Conservation (phyloP, 345 rosid species). For the Populus alba region DNA sequence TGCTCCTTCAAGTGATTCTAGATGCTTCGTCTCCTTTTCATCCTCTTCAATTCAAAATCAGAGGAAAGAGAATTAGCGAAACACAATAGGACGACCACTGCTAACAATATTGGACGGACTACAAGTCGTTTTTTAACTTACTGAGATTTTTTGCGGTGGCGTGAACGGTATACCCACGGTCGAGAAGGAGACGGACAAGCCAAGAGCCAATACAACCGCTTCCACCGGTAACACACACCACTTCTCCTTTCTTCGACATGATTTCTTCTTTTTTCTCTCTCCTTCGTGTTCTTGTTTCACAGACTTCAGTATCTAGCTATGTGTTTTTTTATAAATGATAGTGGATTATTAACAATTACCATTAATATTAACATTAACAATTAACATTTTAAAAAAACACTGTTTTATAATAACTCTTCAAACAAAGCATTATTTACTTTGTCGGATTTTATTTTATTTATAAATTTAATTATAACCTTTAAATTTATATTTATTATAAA, state of each 20-base stretch:
- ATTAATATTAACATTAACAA: too few relatives aligned
- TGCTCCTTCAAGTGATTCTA: conserved; percentile 73
- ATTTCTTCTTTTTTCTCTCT: too few relatives aligned
- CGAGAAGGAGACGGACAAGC: conserved; percentile 72
- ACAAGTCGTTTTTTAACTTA: conserved; percentile 12
- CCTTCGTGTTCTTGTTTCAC: too few relatives aligned
- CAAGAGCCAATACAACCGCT: conserved; percentile 95
- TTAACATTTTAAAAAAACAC: too few relatives aligned
- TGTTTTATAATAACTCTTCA: too few relatives aligned
- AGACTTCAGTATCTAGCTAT: too few relatives aligned
- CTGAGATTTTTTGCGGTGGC: conserved; percentile 79
- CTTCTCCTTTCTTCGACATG: conserved; percentile 46
- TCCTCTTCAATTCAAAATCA: conserved; percentile 40
- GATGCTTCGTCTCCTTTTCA: conserved; percentile 78
- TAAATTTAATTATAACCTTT: too few relatives aligned
- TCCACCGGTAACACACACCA: conserved; percentile 88
- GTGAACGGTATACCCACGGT: conserved; percentile 76
- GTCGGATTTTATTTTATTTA: too few relatives aligned
- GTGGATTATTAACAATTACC: too few relatives aligned
- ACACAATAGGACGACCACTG: background rate
- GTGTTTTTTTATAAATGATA: too few relatives aligned
- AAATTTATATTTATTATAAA: too few relatives aligned
- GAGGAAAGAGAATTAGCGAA: background rate
- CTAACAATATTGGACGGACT: background rate
- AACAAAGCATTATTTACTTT: too few relatives aligned